Percentiles rank a stretch among this genome's conserved stretches.
Evolutionary conservation across 2,329 filamentous ascomycete genomes (phyloP).

Genomic region (Fusarium austroafricanum): DNA sequence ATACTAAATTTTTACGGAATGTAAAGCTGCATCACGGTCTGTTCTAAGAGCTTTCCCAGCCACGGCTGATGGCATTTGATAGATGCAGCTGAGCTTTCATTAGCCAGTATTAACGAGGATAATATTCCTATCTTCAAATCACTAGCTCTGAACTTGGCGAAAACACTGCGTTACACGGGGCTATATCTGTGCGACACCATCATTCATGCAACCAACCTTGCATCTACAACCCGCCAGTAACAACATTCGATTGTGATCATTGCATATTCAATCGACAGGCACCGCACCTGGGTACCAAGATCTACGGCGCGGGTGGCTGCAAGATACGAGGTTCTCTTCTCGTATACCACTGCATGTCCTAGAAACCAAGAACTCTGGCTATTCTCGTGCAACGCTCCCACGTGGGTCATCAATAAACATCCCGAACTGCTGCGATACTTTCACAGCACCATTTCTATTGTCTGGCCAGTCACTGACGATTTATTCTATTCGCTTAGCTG

Average conservation of each 20-base stretch:
- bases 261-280: conserved; percentile 8
- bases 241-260: conserved; percentile 9
- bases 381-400: conserved; percentile 8
- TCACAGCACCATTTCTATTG: neutral
- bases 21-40: neutral
- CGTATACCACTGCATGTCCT: conserved; percentile 22
- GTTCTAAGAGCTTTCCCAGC: neutral
- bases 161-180: conserved; percentile 11
- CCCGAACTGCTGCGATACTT: neutral
- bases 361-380: neutral
- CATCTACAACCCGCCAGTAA: conserved; percentile 4
- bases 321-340: conserved; percentile 32
- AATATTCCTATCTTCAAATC: neutral
- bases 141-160: conserved; percentile 1
- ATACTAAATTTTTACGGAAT: neutral
- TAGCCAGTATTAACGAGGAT: neutral
- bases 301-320: conserved; percentile 26
- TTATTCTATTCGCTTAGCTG: conserved; percentile 16
- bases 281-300: conserved; percentile 4
- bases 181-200: conserved; percentile 6
- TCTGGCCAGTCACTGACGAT: neutral
- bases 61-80: conserved; percentile 7
- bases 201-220: conserved; percentile 18
- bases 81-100: neutral
- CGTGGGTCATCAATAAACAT: conserved; percentile 4